phyloP scores from a whole-genome alignment of 371 early-diverging fungal species.

The Mucor racemosus region DNA sequence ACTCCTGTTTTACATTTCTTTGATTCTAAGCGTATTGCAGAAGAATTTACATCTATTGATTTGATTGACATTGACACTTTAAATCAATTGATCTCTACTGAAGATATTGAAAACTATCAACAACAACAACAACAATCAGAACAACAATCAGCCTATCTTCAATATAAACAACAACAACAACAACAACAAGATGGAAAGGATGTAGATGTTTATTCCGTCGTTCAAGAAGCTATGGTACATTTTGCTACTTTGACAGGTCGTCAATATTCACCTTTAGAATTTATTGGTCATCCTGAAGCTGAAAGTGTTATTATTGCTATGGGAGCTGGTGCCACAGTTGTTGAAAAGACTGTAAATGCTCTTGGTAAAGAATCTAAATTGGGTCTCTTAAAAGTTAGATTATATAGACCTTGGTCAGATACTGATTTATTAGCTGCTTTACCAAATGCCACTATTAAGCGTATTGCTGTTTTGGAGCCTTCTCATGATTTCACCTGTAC shows the following conservation, averaged over 20 bases:
- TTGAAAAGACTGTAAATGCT: constrained; percentile 43
- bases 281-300: constrained; percentile 58
- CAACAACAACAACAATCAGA: constrained; percentile 5
- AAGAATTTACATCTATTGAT: constrained; percentile 41
- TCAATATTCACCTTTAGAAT: constrained; percentile 55
- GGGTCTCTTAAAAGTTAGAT: constrained; percentile 67
- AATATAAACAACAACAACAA: constrained; percentile 36
- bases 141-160: constrained; percentile 38
- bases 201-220: constrained; percentile 34
- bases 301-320: constrained; percentile 65
- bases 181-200: constrained; percentile 13
- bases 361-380: constrained; percentile 40
- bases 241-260: constrained; percentile 53
- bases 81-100: constrained; percentile 31
- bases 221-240: constrained; percentile 44
- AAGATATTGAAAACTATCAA: constrained; percentile 41
- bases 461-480: constrained; percentile 74
- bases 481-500: constrained; percentile 62
- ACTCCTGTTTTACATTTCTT: constrained; percentile 69
- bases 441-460: constrained; percentile 58
- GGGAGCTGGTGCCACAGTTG: constrained; percentile 63
- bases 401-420: constrained; percentile 70
- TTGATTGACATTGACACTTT: constrained; percentile 22
- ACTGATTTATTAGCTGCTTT: constrained; percentile 58
- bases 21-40: constrained; percentile 47